Percentiles rank a stretch among this genome's conserved stretches.
Conservation (phyloP, 306 rosid genomes). For the Comarum palustre region DNA sequence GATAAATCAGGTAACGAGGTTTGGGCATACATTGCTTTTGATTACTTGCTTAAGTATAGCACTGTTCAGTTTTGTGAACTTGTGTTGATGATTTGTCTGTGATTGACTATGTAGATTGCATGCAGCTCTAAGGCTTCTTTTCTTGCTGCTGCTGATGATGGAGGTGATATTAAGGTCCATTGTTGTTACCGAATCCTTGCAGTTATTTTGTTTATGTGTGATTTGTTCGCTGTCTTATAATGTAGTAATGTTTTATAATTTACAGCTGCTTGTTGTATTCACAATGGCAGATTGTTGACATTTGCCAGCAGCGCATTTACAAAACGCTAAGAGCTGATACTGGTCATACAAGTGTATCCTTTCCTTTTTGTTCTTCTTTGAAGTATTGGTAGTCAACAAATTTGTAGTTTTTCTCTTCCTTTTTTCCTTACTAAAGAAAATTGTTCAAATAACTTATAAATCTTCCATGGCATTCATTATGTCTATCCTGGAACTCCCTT, state of each 20-base stretch:
- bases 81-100: neutral
- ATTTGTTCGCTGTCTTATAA: slow-evolving; percentile 8
- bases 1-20: slow-evolving; percentile 62
- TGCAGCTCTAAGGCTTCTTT: slow-evolving; percentile 73
- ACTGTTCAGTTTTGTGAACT: neutral
- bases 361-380: slow-evolving; percentile 20
- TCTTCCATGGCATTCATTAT: slow-evolving; percentile 14
- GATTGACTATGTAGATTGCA: slow-evolving; percentile 51
- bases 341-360: slow-evolving; percentile 94
- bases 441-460: neutral
- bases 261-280: slow-evolving; percentile 29
- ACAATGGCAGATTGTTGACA: slow-evolving; percentile 83
- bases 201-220: neutral
- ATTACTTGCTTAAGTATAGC: neutral
- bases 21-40: slow-evolving; percentile 28
- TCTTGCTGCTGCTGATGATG: slow-evolving; percentile 93
- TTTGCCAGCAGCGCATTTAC: slow-evolving; percentile 65
- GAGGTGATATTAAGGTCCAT: slow-evolving; percentile 85
- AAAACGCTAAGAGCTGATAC: slow-evolving; percentile 63
- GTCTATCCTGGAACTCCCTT: slow-evolving; percentile 11
- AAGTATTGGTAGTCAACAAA: slow-evolving; percentile 15
- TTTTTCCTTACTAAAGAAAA: neutral
- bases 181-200: neutral
- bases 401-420: slow-evolving; percentile 1
- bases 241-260: slow-evolving; percentile 2